These are phyloP conservation scores for Annulohypoxylon moriforme DNA, from an alignment of 495 filamentous ascomycete genomes.

Conservation along the genomic window DNA sequence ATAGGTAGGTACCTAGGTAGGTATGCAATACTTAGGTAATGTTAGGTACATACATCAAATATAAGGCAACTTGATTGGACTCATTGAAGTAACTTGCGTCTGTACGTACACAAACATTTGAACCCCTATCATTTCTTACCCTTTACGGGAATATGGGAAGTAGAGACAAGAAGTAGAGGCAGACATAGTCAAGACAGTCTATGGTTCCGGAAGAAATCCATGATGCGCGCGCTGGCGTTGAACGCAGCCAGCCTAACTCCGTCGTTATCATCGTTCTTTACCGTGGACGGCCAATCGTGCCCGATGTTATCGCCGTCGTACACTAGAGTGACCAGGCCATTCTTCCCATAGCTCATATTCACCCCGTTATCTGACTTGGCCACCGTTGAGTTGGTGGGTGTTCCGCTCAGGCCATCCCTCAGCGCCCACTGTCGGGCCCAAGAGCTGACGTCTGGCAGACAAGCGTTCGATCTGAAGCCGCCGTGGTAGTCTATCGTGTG, in stretches of 20 bases:
- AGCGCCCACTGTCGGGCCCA: constrained; percentile 55
- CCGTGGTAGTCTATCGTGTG: constrained; percentile 52
- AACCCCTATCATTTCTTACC: no score
- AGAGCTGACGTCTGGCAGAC: constrained; percentile 53
- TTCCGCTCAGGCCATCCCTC: constrained; percentile 49
- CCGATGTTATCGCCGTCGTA: constrained; percentile 48
- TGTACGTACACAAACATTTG: no score
- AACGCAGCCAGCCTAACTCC: constrained; percentile 45
- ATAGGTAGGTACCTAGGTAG: no score
- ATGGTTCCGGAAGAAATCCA: constrained; percentile 53
- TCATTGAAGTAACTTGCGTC: no score
- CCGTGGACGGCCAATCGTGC: constrained; percentile 60
- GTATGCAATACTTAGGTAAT: no score
- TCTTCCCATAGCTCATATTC: constrained; percentile 23
- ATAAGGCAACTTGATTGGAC: no score
- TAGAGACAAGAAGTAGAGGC: not conserved
- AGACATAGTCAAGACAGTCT: constrained; percentile 29
- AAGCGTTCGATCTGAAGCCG: constrained; percentile 45
- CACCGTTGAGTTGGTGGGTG: constrained; percentile 40
- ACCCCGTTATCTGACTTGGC: constrained; percentile 35
- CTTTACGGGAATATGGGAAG: no score
- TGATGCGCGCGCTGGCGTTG: constrained; percentile 53
- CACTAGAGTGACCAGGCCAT: constrained; percentile 43
- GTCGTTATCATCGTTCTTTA: constrained; percentile 53
- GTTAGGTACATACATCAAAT: no score